Evolutionary conservation across 768 basidiomycete species (phyloP).

Genomic region (Phanerodontia chrysosporium): DNA sequence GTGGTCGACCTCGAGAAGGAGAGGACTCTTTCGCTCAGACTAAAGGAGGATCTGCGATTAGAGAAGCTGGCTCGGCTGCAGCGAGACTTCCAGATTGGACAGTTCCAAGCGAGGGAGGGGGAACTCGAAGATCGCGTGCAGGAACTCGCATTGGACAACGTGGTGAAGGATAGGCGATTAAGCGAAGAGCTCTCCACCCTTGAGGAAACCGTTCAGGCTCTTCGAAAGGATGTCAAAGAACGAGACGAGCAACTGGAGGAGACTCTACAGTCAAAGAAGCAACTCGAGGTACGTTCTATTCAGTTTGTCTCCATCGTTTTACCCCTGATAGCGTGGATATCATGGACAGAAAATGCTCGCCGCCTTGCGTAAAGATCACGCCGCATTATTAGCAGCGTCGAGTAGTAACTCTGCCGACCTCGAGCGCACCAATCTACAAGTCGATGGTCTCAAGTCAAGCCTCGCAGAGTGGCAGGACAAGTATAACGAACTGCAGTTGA

Average conservation of each 20-base stretch:
- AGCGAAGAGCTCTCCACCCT: constrained; percentile 19
- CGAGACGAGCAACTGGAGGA: constrained; percentile 35
- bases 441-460: constrained; percentile 51
- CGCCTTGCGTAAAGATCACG: constrained; percentile 45
- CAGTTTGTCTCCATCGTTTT: neutral
- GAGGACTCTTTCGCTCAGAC: constrained; percentile 44
- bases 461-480: constrained; percentile 50
- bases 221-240: constrained; percentile 21
- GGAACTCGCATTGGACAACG: neutral
- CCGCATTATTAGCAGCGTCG: constrained; percentile 43
- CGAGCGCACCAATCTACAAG: constrained; percentile 52
- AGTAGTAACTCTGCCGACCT: constrained; percentile 48
- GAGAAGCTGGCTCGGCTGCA: constrained; percentile 59
- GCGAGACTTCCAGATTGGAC: constrained; percentile 62
- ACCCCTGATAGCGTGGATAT: neutral
- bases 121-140: constrained; percentile 53
- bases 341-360: constrained; percentile 33
- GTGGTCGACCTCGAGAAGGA: constrained; percentile 52
- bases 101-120: constrained; percentile 60
- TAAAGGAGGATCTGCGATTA: constrained; percentile 47
- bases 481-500: constrained; percentile 56
- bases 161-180: constrained; percentile 26
- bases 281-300: constrained; percentile 26
- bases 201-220: constrained; percentile 29
- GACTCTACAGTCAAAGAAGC: constrained; percentile 40